phyloP scores from a whole-genome alignment of 805 yeast genomes.

The Allodekkera sacchari region DNA sequence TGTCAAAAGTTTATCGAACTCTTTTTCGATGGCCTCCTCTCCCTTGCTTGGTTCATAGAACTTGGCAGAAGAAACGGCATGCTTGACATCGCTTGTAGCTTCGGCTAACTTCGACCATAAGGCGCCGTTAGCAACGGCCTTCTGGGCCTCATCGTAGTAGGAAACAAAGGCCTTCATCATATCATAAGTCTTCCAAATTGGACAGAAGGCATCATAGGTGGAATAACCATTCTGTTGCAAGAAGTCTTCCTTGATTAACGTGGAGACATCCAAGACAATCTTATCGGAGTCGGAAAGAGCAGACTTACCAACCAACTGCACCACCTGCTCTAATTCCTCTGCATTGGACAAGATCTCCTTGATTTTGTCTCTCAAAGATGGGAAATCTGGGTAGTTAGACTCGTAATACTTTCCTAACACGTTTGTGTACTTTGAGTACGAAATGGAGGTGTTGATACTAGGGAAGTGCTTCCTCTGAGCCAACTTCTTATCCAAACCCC shows the following conservation, averaged over 20 bases:
- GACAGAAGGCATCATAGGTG: conserved; percentile 97
- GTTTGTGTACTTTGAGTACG: conserved; percentile 93
- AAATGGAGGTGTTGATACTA: conserved; percentile 90
- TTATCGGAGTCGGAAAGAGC: conserved; percentile 96
- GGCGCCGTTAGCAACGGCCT: conserved; percentile 89
- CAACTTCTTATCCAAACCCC: conserved; percentile 98
- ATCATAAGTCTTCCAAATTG: conserved; percentile 96
- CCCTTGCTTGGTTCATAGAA: conserved; percentile 95
- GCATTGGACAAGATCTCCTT: conserved; percentile 94
- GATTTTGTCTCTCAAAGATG: conserved; percentile 80
- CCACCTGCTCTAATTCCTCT: conserved; percentile 98
- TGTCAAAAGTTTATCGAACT: conserved; percentile 68
- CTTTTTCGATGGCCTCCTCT: conserved; percentile 62
- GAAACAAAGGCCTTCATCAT: conserved; percentile 95
- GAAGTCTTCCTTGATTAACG: conserved; percentile 93
- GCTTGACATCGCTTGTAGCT: conserved; percentile 84
- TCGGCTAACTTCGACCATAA: conserved; percentile 90
- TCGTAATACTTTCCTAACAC: conserved; percentile 84
- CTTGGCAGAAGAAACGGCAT: conserved; percentile 88
- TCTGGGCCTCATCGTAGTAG: conserved; percentile 95
- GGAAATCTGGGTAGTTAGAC: conserved; percentile 81
- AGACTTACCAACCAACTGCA: conserved; percentile 97
- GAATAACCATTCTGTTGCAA: conserved; percentile 99
- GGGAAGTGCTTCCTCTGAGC: conserved; percentile 99
- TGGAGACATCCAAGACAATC: conserved; percentile 89